Conservation (phyloP, 2,329 filamentous ascomycete species). For the Hymenoscyphus linearis region DNA sequence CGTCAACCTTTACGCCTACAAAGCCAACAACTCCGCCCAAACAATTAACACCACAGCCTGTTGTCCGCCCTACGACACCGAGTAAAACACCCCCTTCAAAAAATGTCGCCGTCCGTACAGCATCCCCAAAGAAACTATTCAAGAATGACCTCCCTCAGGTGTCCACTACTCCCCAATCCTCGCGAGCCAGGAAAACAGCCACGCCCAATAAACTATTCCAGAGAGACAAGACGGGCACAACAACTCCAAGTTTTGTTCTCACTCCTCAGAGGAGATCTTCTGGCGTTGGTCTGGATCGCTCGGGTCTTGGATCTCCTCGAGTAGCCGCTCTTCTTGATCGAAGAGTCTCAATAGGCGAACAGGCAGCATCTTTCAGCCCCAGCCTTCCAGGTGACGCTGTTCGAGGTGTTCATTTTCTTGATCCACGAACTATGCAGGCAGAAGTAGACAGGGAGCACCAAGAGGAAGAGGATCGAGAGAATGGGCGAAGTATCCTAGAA, state of each 20-base stretch:
- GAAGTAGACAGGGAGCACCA: slow-evolving; percentile 59
- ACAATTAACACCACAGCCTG: slow-evolving; percentile 39
- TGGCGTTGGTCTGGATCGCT: slow-evolving; percentile 63
- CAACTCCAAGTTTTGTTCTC: slow-evolving; percentile 59
- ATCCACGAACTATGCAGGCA: slow-evolving; percentile 56
- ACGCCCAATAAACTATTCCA: slow-evolving; percentile 46
- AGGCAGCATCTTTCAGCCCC: slow-evolving; percentile 58
- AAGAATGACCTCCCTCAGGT: slow-evolving; percentile 36
- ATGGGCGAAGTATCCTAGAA: slow-evolving; percentile 50
- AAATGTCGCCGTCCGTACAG: slow-evolving; percentile 40
- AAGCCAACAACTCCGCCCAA: slow-evolving; percentile 37
- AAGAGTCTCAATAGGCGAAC: slow-evolving; percentile 65
- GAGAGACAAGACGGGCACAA: slow-evolving; percentile 48
- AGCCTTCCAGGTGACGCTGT: slow-evolving; percentile 35
- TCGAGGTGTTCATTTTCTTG: slow-evolving; percentile 56
- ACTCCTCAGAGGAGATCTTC: slow-evolving; percentile 57
- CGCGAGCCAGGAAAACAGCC: slow-evolving; percentile 33
- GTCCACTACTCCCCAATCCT: slow-evolving; percentile 26
- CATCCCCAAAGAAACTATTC: slow-evolving; percentile 44
- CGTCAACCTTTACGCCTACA: slow-evolving; percentile 22
- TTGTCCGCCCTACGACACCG: slow-evolving; percentile 40
- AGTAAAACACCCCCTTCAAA: slow-evolving; percentile 45
- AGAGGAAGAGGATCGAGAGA: slow-evolving; percentile 57
- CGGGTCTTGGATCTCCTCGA: slow-evolving; percentile 69
- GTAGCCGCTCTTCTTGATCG: slow-evolving; percentile 67